Evolutionary conservation across 2,329 filamentous ascomycete species (phyloP).

Genomic region (Epichloe festucae): DNA sequence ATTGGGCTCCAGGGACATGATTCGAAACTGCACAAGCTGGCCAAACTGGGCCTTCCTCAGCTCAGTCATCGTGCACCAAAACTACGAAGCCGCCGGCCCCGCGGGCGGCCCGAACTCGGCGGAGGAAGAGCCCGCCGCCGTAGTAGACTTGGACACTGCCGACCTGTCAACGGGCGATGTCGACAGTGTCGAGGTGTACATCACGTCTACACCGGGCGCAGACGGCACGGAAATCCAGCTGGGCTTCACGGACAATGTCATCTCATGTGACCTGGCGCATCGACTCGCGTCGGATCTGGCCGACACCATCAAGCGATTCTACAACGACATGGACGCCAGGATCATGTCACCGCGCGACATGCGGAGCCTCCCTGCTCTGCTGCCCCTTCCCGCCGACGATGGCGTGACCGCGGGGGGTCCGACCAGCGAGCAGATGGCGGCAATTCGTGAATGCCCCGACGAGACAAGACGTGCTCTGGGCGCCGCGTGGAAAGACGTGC

Average conservation of each 20-base stretch:
- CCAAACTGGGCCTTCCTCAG: constrained; percentile 1
- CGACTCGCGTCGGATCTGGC: not conserved
- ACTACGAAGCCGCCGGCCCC: not conserved
- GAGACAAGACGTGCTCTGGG: not conserved
- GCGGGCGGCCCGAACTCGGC: not conserved
- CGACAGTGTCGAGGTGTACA: constrained; percentile 2
- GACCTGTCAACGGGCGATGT: constrained; percentile 3
- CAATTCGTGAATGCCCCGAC: not conserved
- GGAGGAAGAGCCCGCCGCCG: not conserved
- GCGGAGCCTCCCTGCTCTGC: not conserved
- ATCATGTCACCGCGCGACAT: not conserved
- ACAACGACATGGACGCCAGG: not conserved
- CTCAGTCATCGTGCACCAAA: constrained; percentile 2
- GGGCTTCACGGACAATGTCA: constrained; percentile 1
- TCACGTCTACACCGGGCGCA: constrained; percentile 1
- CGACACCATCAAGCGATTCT: not conserved
- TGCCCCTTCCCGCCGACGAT: not conserved
- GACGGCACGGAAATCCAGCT: not conserved
- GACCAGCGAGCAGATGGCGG: not conserved
- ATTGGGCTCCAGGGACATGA: not conserved
- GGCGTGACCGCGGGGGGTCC: not conserved
- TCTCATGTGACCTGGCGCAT: not conserved
- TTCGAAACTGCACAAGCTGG: constrained; percentile 1
- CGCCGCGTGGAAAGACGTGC: not conserved
- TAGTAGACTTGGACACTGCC: constrained; percentile 1